Percentiles rank a stretch among this genome's conserved stretches.
phyloP scores from a whole-genome alignment of 164 flowering plant species.

The Piper longum region DNA sequence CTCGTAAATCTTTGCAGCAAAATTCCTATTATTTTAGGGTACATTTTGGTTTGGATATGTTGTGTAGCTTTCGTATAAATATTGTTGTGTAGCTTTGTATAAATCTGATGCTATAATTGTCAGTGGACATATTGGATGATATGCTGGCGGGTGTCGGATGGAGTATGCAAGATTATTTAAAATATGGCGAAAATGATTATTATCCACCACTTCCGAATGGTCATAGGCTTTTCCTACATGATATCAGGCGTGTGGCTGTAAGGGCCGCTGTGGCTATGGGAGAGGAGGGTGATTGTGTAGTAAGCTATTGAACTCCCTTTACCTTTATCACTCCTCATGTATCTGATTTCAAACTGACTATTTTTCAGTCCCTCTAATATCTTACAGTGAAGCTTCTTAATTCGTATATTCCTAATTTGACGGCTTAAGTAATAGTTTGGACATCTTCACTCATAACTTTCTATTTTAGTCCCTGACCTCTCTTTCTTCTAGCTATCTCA shows the following conservation, averaged over 20 bases:
- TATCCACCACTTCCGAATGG: constrained; percentile 96
- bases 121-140: constrained; percentile 98
- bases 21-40: not conserved
- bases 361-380: not conserved
- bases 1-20: not conserved
- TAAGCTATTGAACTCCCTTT: constrained; percentile 32
- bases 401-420: no score
- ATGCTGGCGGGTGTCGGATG: constrained; percentile 93
- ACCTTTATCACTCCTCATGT: not conserved
- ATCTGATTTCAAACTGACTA: not conserved
- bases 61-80: no score
- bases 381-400: not conserved
- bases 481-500: no score
- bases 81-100: no score
- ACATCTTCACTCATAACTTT: no score
- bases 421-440: no score
- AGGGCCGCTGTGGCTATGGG: constrained; percentile 98
- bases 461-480: no score
- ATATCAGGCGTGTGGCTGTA: constrained; percentile 88
- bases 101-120: not conserved
- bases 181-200: constrained; percentile 85
- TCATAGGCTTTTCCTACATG: constrained; percentile 83
- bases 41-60: no score
- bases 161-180: constrained; percentile 95
- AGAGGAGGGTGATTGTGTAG: constrained; percentile 97